Evolutionary conservation across 225 moss, liverwort and hornwort species (phyloP), one percentile per base, ranked within the genome.

Genomic region (Neckera pumila): DNA sequence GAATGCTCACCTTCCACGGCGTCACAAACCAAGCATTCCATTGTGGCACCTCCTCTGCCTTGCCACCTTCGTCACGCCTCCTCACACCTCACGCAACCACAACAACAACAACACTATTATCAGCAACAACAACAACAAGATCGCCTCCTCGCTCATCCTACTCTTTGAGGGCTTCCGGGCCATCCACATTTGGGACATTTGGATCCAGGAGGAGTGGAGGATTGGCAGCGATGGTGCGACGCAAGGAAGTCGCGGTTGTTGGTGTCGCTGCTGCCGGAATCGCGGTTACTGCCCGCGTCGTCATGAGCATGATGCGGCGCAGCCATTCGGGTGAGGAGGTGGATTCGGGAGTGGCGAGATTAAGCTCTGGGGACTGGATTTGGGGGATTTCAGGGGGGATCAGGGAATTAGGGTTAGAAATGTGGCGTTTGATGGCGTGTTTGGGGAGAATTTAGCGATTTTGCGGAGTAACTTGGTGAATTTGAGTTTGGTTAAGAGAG

Each of bases 191-290:
- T 27, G 60, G 7, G 13, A 25, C 70, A 51, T 51, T 65, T 27
- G 60, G 7, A 20, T 62, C 72, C 11, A 51, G 61, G n/a, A 62
- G 82, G 10, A 62, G 47, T 47, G 54, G 71, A 78, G 78, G 83
- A 22, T 58, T 57, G 47, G 74, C 38, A 58, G 88, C 77, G 49
- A 92, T 92, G 85, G 91, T 94, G 87, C 73, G 91, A 66, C 86
- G 89, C 67, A 94, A 91, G 85, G 91, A 94, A 61, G 88, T 94
- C 30, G 94, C 91, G 54, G 92, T 94, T 59, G 88, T 79, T 18
- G 16, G 92, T 40, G 91, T 91, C 49, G 94, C 94, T 58, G 94
- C 94, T 75, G 92, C 90, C 1, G 92, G 90, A 8, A 33, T 93
- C 43, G 92, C 91, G 28, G 88, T 94, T 57, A 90, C 94, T 8